Conservation (phyloP, 805 yeast species). For the Starmerella sp. region DNA sequence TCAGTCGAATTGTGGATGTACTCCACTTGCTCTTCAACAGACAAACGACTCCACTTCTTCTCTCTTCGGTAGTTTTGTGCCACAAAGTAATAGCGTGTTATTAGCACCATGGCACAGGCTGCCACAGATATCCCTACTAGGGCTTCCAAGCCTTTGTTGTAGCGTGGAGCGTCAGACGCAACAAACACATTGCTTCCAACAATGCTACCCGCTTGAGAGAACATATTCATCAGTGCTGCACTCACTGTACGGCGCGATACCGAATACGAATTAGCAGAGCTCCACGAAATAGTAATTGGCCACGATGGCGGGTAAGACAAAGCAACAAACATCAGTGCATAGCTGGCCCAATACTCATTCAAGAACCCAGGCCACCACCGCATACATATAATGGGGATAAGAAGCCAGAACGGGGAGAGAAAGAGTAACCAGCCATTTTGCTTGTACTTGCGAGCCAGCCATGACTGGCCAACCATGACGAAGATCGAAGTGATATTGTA, state of each 20-base stretch:
- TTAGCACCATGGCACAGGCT: conserved; percentile 15
- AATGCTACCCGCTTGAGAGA: conserved; percentile 48
- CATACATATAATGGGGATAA: conserved; percentile 18
- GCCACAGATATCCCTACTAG: conserved; percentile 24
- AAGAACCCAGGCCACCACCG: conserved; percentile 23
- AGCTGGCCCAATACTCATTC: conserved; percentile 25
- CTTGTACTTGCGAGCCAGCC: conserved; percentile 6
- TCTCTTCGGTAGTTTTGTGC: conserved; percentile 30
- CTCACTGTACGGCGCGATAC: conserved; percentile 56
- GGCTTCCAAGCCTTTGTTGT: conserved; percentile 40
- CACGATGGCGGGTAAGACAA: conserved; percentile 25
- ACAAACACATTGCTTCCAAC: conserved; percentile 47
- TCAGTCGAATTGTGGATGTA: conserved; percentile 40
- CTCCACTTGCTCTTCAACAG: conserved; percentile 38
- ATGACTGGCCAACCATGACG: conserved; percentile 22
- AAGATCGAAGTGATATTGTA: conserved; percentile 25
- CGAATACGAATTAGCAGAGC: conserved; percentile 50
- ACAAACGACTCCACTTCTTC: conserved; percentile 40
- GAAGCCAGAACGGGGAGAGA: conserved; percentile 18
- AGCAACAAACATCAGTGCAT: conserved; percentile 24
- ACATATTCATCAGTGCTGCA: conserved; percentile 55
- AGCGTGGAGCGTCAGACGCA: conserved; percentile 43
- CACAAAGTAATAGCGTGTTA: conserved; percentile 29
- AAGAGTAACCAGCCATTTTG: conserved; percentile 15
- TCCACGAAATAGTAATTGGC: conserved; percentile 33